A percentile compares a stretch with the other conserved stretches of the same genome.
Evolutionary conservation across 192 early-diverging fungal genomes (phyloP).

Genomic region (Podila minutissima): DNA sequence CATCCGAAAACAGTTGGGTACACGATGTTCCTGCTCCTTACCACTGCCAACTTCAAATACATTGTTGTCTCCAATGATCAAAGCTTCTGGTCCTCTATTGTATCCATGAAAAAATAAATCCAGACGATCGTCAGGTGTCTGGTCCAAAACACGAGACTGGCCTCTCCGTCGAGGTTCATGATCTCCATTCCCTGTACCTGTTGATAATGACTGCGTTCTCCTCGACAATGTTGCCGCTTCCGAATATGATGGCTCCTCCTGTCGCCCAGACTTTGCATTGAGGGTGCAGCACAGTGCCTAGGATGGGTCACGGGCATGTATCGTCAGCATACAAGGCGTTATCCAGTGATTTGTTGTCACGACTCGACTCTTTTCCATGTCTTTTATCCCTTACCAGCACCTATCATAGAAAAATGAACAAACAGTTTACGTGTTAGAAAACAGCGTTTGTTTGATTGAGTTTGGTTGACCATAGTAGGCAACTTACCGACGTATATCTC

Average conservation of each 20-base stretch:
- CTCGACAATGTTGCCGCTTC: conserved; percentile 79
- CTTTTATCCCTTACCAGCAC: conserved; percentile 32
- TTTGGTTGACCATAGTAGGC: neutral
- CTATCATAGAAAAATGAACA: neutral
- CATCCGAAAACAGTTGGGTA: neutral
- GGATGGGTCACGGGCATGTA: too few species aligned
- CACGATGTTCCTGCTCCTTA: conserved; percentile 28
- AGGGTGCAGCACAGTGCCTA: conserved; percentile 77
- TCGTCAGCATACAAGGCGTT: neutral
- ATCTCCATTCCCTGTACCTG: conserved; percentile 49
- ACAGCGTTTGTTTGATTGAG: neutral
- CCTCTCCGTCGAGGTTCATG: neutral
- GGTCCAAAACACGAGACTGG: neutral
- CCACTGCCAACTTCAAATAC: conserved; percentile 79
- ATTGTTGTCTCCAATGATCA: conserved; percentile 79
- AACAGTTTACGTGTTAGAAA: neutral
- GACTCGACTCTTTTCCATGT: neutral
- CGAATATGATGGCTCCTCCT: conserved; percentile 75
- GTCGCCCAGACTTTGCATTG: conserved; percentile 74
- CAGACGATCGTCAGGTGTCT: neutral
- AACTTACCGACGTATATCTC: conserved; percentile 60
- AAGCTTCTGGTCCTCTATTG: conserved; percentile 52
- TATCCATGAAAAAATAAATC: neutral
- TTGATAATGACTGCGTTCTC: conserved; percentile 78
- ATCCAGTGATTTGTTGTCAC: neutral